These are phyloP conservation scores for Quercus mongolica DNA, from an alignment of 306 rosid genomes.

Conservation along the genomic window DNA sequence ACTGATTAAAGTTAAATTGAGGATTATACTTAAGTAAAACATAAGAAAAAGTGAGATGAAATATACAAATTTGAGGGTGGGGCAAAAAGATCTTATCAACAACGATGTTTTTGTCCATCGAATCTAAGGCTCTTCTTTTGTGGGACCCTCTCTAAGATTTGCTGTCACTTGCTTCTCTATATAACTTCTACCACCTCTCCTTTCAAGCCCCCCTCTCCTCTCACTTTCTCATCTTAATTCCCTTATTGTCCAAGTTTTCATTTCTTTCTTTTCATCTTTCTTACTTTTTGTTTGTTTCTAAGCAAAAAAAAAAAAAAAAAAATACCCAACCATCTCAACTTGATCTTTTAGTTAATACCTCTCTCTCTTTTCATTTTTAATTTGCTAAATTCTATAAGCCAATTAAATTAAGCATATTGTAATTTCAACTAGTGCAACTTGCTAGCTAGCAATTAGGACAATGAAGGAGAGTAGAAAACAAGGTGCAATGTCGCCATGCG, in stretches of 20 bases:
- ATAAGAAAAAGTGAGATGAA: conserved; percentile 22
- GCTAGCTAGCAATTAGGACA: neutral
- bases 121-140: conserved; percentile 66
- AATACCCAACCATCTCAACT: neutral
- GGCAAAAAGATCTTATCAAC: conserved; percentile 71
- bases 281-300: neutral
- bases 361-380: neutral
- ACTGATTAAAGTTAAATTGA: neutral
- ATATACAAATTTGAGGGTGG: conserved; percentile 56
- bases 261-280: neutral
- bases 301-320: neutral
- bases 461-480: conserved; percentile 85
- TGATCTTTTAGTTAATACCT: neutral
- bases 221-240: neutral
- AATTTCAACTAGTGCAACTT: neutral
- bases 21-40: neutral
- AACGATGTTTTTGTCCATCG: conserved; percentile 53
- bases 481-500: conserved; percentile 85
- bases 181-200: conserved; percentile 33
- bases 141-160: conserved; percentile 78
- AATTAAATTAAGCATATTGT: neutral
- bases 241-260: conserved; percentile 12
- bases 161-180: conserved; percentile 42
- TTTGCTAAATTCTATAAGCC: neutral
- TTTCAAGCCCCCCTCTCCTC: conserved; percentile 26